Evolutionary conservation across 352 stramenopile species (phyloP).

Genomic region (Phytopythium boreale): DNA sequence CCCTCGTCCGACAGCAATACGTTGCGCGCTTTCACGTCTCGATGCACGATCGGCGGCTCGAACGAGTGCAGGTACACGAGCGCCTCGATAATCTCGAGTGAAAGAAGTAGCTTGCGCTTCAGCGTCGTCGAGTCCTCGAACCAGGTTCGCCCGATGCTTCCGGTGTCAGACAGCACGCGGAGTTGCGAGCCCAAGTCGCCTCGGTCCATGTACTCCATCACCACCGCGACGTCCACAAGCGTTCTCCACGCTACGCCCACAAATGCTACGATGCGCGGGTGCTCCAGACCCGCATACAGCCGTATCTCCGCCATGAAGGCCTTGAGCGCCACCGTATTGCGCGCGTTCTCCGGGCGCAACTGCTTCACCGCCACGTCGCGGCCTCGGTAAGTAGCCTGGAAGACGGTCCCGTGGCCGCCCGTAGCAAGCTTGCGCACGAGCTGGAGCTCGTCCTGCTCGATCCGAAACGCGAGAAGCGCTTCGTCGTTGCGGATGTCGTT

Average conservation of each 20-base stretch:
- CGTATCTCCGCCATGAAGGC: conserved; percentile 55
- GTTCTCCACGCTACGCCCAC: conserved; percentile 41
- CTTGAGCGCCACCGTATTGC: conserved; percentile 18
- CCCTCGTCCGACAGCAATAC: conserved; percentile 29
- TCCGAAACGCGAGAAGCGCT: conserved; percentile 26
- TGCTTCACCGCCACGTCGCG: conserved; percentile 44
- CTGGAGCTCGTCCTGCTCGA: conserved; percentile 28
- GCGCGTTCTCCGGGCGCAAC: conserved; percentile 28
- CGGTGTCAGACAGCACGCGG: background rate
- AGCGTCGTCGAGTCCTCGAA: conserved; percentile 8
- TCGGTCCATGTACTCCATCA: conserved; percentile 37
- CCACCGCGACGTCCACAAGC: conserved; percentile 30
- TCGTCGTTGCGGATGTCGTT: conserved; percentile 52
- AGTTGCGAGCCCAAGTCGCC: conserved; percentile 33
- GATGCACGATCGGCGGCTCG: conserved; percentile 38
- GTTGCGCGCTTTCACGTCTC: conserved; percentile 48
- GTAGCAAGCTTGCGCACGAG: conserved; percentile 19
- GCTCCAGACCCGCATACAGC: conserved; percentile 29
- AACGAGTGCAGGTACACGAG: conserved; percentile 48
- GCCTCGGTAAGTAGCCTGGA: conserved; percentile 22
- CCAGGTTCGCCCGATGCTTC: conserved; percentile 1
- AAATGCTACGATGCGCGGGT: conserved; percentile 43
- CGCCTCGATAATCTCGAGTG: conserved; percentile 27
- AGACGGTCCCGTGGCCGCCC: conserved; percentile 36
- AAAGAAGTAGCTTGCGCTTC: conserved; percentile 19